Conservation (phyloP, 2,329 filamentous ascomycete genomes). For the Exophiala sideris region DNA sequence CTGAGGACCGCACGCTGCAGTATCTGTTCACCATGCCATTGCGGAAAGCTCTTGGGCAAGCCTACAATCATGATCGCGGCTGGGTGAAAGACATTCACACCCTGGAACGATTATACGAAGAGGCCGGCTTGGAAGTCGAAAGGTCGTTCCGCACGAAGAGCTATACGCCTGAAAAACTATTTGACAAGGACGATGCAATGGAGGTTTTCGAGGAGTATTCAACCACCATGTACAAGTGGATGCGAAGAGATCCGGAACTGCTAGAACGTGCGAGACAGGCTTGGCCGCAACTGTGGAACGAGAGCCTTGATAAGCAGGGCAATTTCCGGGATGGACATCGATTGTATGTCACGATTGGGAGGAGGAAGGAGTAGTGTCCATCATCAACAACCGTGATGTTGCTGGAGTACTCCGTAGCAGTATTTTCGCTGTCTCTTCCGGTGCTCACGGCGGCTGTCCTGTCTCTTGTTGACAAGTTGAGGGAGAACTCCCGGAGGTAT, state of each 20-base stretch:
- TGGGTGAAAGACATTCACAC: slow-evolving; percentile 12
- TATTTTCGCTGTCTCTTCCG: too few species aligned
- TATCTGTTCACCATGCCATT: slow-evolving; percentile 11
- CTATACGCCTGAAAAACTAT: slow-evolving; percentile 12
- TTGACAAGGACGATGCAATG: slow-evolving; percentile 3
- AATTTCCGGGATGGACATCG: slow-evolving; percentile 14
- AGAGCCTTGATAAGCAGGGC: slow-evolving; percentile 8
- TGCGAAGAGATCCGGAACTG: background rate
- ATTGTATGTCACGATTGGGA: slow-evolving; percentile 16
- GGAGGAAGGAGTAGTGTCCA: slow-evolving; percentile 5
- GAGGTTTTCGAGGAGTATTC: slow-evolving; percentile 8
- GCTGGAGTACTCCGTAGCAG: too few species aligned
- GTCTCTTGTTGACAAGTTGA: too few species aligned
- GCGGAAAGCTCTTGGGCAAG: slow-evolving; percentile 4
- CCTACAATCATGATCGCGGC: slow-evolving; percentile 1
- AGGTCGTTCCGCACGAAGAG: slow-evolving; percentile 12
- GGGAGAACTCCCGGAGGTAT: too few species aligned
- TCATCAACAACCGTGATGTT: too few species aligned
- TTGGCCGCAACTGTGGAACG: slow-evolving; percentile 13
- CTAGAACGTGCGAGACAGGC: slow-evolving; percentile 5
- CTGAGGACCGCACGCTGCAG: slow-evolving; percentile 12
- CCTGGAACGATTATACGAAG: slow-evolving; percentile 11
- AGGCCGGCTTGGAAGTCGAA: slow-evolving; percentile 13
- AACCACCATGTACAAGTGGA: background rate
- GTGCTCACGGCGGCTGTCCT: too few species aligned